Base-by-base conservation (phyloP, 768 basidiomycete species). In the Phanerochaete sordida region DNA sequence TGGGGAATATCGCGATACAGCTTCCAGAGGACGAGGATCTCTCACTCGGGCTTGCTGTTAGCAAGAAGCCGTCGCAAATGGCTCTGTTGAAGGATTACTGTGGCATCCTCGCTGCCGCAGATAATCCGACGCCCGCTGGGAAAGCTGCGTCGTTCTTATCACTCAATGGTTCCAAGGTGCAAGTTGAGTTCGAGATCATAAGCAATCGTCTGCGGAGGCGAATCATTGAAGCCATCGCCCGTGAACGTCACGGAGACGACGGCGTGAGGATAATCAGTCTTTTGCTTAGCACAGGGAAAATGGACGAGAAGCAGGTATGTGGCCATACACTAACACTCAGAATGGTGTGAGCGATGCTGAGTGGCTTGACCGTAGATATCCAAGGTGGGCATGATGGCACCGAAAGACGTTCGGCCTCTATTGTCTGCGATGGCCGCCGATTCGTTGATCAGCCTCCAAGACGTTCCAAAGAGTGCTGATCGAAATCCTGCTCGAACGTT, bases 301-400 rank as follows among this genome's bases (percentile, higher is more conserved):
- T 95, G 81, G 93, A 95, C 64, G 96, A 97, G 74, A 94, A 95
- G 70, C 92, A 94, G 74, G 95, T 93, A 56, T 61, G 30, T 31
- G 31, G n/a, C 13, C 33, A 35, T 35, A 35, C n/a, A 35, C 33
- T 6, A 7, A 13, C 33, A 7, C 7, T 35, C 30, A 27, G 19
- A 6, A 15, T 21, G n/a, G n/a, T 19, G 33, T 30, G 39, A 15
- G 13, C 39, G 12, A 12, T 52, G 21, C 21, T 37, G 23, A 33
- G 13, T 31, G 53, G 53, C 48, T 39, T 21, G 44, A 8, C n/a
- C 30, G 15, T 65, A 98, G 95, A 86, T 99, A 50, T 90, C 93
- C 30, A 96, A 96, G 72, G 79, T 89, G 52, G 91, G 93, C 19
- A 93, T 99, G 91, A 90, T 98, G 80, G 83, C 92, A 1, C 80